Evolutionary conservation across 495 filamentous ascomycete species (phyloP), one percentile per base, ranked within the genome.

Genomic region (Aspergillus nidulans): DNA sequence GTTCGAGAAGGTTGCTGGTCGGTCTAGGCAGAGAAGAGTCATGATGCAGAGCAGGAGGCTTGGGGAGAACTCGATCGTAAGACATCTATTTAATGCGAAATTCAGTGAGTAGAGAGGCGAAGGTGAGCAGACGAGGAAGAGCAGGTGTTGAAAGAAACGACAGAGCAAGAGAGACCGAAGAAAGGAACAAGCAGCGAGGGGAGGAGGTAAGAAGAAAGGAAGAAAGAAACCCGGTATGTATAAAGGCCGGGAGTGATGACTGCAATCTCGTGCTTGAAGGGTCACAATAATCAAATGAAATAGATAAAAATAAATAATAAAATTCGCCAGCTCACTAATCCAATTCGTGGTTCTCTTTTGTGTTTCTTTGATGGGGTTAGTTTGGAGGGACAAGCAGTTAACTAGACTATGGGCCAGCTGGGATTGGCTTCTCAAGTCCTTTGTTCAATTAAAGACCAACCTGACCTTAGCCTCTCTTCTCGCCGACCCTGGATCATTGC

Each of bases 41-140:
- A 74, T 78, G 66, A 49, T 68, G 73, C 43, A 80, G 62, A 67
- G 72, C 69, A 66, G 68, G 60, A 49, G 77, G 78, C 49, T 69
- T 67, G 60, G 78, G 78, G 25, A 81, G 73, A 49, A 81, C 77
- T 75, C 78, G 77, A 68, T 81, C 75, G 68, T 71, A 81, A 73
- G 77, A 80, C 77, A 81, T 80, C 70, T 70, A 81, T 79, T 71
- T 70, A 49, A 34, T 49, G 67, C 67, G 66, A 63, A 60, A 32
- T 43, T 36, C 57, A 61, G 58, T 55, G 57, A 59, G 52, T 36
- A 57, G 52, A 36, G 40, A 36, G 40, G 36, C 20, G 53, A 43
- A 63, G 57, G 53, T 47, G 42, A 55, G 58, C 56, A 30, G 13
- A 49, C 57, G 49, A 58, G 42, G n/a, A 21, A 49, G 21, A 38